Percentiles rank a stretch among this genome's conserved stretches.
These are phyloP conservation scores for Pestalotiopsis sp. DNA, from an alignment of 2,329 filamentous ascomycete species.

Conservation along the genomic window DNA sequence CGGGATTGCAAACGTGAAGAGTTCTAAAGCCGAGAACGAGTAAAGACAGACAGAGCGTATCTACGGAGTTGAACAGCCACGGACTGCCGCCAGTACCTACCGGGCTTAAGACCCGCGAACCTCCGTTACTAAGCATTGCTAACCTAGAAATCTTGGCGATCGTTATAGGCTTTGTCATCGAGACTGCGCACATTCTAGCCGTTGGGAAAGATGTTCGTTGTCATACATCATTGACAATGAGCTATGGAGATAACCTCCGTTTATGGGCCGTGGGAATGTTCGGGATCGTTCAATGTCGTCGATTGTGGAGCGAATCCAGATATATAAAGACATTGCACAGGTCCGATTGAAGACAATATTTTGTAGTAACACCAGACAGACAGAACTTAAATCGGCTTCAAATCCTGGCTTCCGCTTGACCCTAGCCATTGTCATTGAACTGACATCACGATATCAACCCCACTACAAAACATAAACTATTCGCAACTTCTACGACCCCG, in stretches of 20 bases:
- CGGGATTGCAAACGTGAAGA: not conserved
- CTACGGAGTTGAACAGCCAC: too few relatives aligned
- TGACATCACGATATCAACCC: not conserved
- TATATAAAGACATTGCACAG: not conserved
- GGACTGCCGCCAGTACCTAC: not conserved
- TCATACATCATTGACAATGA: not conserved
- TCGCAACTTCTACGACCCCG: not conserved
- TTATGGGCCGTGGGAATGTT: not conserved
- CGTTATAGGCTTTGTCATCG: not conserved
- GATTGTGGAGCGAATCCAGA: not conserved
- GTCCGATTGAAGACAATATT: not conserved
- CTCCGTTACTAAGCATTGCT: not conserved
- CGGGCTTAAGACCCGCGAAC: not conserved
- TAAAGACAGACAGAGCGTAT: not conserved
- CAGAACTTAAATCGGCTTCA: not conserved
- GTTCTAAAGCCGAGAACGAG: not conserved
- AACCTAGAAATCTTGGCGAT: not conserved
- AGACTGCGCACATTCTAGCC: not conserved
- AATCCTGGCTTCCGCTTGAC: not conserved
- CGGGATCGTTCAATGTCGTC: not conserved
- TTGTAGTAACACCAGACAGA: not conserved
- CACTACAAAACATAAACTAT: not conserved
- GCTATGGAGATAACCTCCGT: not conserved
- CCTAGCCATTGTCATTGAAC: not conserved
- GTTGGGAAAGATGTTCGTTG: not conserved